These are phyloP conservation scores for Colletotrichum tofieldiae DNA, from an alignment of 2,329 filamentous ascomycete species.

Conservation along the genomic window DNA sequence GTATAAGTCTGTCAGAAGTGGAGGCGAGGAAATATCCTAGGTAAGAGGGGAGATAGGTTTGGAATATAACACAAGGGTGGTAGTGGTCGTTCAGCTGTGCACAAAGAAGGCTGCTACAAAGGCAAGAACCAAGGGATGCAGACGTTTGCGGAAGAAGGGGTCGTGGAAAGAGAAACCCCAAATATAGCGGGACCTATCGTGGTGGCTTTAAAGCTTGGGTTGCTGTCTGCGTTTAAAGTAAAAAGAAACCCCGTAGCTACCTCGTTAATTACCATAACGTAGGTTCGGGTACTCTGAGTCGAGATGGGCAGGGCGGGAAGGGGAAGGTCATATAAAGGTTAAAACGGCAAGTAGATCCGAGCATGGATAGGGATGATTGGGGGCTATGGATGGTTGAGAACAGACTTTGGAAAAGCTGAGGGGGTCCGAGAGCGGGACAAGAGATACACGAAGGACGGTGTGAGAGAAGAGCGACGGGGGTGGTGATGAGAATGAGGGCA, in stretches of 20 bases:
- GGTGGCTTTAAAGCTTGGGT: conserved; percentile 8
- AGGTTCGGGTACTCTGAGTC: conserved; percentile 2
- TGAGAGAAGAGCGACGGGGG: background rate
- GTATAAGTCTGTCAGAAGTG: background rate
- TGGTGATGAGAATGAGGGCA: conserved; percentile 4
- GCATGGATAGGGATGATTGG: conserved; percentile 17
- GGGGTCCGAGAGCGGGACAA: conserved; percentile 16
- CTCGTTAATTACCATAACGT: conserved; percentile 16
- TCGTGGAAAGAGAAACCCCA: conserved; percentile 8
- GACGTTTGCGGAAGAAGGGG: conserved; percentile 15
- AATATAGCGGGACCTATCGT: conserved; percentile 17
- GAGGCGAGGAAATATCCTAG: background rate
- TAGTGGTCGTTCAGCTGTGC: background rate
- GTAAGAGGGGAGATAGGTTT: background rate
- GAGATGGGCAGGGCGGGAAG: conserved; percentile 8
- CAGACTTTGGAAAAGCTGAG: conserved; percentile 34
- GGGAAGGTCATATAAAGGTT: conserved; percentile 26
- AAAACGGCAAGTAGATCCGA: conserved; percentile 39
- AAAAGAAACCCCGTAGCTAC: background rate
- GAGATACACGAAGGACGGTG: conserved; percentile 1
- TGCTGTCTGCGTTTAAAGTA: background rate
- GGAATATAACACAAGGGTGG: background rate
- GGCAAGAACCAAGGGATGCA: background rate
- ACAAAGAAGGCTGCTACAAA: conserved; percentile 27
- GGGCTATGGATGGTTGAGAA: conserved; percentile 32